Conservation (phyloP, 208 protist species). For the Tetramitus jugosus region DNA sequence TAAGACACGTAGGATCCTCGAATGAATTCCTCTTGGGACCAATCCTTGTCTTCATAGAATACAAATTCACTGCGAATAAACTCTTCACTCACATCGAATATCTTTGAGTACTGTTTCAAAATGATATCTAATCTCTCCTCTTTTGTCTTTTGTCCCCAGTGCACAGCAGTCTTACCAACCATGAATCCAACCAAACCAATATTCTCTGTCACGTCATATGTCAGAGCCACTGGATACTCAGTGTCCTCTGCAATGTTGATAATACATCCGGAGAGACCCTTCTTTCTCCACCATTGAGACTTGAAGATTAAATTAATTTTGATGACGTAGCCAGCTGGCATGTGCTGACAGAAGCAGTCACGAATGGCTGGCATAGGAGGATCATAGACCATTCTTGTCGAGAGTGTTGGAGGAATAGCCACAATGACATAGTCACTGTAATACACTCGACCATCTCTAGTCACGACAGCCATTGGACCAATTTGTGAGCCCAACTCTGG, state of each 20-base stretch:
- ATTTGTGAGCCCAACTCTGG: too few relatives aligned
- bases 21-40: not conserved
- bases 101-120: not conserved
- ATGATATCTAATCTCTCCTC: not conserved
- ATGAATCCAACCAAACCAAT: constrained; percentile 8
- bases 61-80: not conserved
- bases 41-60: constrained; percentile 22
- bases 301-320: constrained; percentile 10
- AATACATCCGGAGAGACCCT: not conserved
- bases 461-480: too few relatives aligned
- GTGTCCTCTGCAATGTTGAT: not conserved
- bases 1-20: constrained; percentile 9
- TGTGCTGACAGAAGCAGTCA: not conserved
- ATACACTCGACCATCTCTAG: not conserved
- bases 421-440: not conserved
- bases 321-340: not conserved
- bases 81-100: not conserved
- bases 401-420: constrained; percentile 13
- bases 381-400: not conserved
- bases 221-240: not conserved
- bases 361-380: not conserved
- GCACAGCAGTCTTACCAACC: not conserved
- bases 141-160: not conserved
- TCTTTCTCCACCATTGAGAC: not conserved
- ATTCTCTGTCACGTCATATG: not conserved